Evolutionary conservation across 495 filamentous ascomycete genomes (phyloP).

Genomic region (Aspergillus asperescens): DNA sequence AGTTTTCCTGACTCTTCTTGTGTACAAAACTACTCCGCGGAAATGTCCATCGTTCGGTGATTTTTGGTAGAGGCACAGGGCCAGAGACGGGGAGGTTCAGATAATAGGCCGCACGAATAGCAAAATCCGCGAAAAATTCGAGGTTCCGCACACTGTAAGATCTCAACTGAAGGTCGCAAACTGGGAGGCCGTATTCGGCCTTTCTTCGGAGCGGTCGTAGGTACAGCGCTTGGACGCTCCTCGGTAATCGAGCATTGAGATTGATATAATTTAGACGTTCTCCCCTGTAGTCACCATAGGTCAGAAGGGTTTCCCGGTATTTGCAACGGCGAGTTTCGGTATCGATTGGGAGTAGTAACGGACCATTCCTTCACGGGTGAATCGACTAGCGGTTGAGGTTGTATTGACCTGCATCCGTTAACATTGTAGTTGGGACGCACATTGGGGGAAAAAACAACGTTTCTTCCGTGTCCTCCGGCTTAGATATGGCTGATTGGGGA

Average conservation of each 20-base stretch:
- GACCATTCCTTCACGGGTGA: constrained; percentile 13
- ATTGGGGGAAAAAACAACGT: background rate
- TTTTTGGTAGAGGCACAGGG: constrained; percentile 81
- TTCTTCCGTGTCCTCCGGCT: background rate
- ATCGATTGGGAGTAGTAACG: background rate
- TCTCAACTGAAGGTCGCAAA: constrained; percentile 86
- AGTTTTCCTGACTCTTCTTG: constrained; percentile 98
- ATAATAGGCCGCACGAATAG: constrained; percentile 91
- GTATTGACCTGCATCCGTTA: background rate
- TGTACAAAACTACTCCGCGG: constrained; percentile 82
- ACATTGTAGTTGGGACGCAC: background rate
- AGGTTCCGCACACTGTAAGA: constrained; percentile 88
- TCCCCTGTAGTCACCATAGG: constrained; percentile 27
- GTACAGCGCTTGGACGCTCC: constrained; percentile 78
- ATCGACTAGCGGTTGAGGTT: background rate
- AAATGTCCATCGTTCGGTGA: constrained; percentile 89
- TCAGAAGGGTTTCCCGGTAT: background rate
- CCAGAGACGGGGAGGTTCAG: constrained; percentile 80
- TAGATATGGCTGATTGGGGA: background rate
- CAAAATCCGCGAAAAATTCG: constrained; percentile 93
- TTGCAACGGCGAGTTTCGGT: background rate
- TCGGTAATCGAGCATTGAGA: constrained; percentile 53
- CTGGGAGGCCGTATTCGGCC: constrained; percentile 67
- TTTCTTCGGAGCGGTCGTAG: constrained; percentile 74
- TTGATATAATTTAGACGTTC: constrained; percentile 34